Conservation (phyloP, 805 yeast genomes). For the Lipomyces japonicus region DNA sequence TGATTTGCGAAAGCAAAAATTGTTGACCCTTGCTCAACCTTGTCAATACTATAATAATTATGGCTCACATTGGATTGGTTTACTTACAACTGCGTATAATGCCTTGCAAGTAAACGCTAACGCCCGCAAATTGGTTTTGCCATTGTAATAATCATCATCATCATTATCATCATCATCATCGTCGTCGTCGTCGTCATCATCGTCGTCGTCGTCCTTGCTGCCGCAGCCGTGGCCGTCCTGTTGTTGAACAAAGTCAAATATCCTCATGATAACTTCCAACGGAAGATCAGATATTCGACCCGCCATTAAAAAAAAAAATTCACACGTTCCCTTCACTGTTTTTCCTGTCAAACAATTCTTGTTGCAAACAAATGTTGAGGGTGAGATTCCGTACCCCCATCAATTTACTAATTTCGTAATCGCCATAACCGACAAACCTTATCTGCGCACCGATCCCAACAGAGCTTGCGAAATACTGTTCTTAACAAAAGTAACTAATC, state of each 20-base stretch:
- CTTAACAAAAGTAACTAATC: too few relatives aligned
- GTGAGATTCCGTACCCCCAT: too few relatives aligned
- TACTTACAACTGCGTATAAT: slow-evolving; percentile 15
- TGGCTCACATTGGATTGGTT: not conserved
- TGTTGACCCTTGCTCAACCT: slow-evolving; percentile 18
- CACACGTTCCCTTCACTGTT: too few relatives aligned
- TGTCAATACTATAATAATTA: not conserved
- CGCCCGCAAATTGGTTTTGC: slow-evolving; percentile 5
- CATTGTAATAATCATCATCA: not conserved
- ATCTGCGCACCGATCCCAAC: too few relatives aligned
- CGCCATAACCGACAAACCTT: too few relatives aligned
- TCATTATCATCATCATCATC: not conserved
- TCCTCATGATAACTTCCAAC: not conserved
- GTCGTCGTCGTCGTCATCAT: not conserved
- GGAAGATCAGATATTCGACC: not conserved
- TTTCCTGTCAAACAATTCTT: too few relatives aligned
- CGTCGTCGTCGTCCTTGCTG: not conserved
- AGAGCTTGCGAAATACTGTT: too few relatives aligned
- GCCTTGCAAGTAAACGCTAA: slow-evolving; percentile 14
- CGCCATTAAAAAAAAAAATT: too few relatives aligned
- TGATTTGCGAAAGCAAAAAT: slow-evolving; percentile 18
- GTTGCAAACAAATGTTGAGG: too few relatives aligned
- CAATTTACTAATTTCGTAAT: too few relatives aligned
- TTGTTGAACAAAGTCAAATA: not conserved
- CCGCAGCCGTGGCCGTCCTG: too few relatives aligned